Evolutionary conservation across 148 eudicot species (phyloP), one percentile per base, ranked within the genome.

Genomic region (Drosera capensis): DNA sequence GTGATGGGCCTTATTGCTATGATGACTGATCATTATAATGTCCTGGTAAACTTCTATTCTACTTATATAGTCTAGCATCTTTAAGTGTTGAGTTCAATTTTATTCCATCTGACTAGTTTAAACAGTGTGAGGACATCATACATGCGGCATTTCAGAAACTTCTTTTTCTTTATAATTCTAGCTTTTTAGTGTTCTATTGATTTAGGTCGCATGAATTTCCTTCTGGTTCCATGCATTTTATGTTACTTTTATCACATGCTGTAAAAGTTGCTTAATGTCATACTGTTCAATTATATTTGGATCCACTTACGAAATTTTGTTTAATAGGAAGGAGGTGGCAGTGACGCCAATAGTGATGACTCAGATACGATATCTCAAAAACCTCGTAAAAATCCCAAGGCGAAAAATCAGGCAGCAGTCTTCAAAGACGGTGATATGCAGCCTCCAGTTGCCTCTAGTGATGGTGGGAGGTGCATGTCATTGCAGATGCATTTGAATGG

Each of bases 11-110:
- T 70, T 44, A 65, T 56, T 59, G 70, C 74, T 37, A 65, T 70
- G 74, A 60, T 70, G 74, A 70, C 56, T 23, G 70, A 70, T 51
- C 74, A 70, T 38, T 70, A 70, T 30, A 70, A 65, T 48, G 65
- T 60, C 35, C 29, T 65, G 74, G 74, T 70, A 56, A 59, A n/a
- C n/a, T n/a, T n/a, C n/a, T n/a, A n/a, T n/a, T n/a, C n/a, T n/a
- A n/a, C n/a, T n/a, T n/a, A n/a, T n/a, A n/a, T n/a, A n/a, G n/a
- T n/a, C n/a, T n/a, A n/a, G n/a, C n/a, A n/a, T n/a, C n/a, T n/a
- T n/a, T n/a, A n/a, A n/a, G n/a, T n/a, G n/a, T n/a, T n/a, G n/a
- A n/a, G n/a, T n/a, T n/a, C n/a, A n/a, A n/a, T n/a, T n/a, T n/a
- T n/a, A n/a, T n/a, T n/a, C n/a, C n/a, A n/a, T n/a, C n/a, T n/a